These are phyloP conservation scores for Termitomyces titanicus DNA, from an alignment of 768 basidiomycete genomes.

Conservation along the genomic window DNA sequence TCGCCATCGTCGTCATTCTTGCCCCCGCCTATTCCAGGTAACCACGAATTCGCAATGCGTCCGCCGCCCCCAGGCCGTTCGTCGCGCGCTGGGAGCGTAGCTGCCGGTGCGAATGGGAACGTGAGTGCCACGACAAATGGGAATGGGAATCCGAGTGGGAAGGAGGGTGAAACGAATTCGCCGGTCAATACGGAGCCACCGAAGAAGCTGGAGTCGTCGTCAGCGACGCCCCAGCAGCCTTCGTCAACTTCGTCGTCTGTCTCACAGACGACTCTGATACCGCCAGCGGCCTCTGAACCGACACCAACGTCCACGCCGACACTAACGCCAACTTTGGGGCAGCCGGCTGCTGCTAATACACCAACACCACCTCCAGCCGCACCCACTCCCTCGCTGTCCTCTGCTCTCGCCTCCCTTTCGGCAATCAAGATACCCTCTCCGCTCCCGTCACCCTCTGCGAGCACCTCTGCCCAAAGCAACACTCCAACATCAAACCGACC, in stretches of 20 bases:
- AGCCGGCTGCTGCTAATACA: not conserved
- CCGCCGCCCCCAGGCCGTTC: slow-evolving; percentile 30
- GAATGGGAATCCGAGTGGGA: not conserved
- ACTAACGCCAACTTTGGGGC: no score
- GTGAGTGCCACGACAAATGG: not conserved
- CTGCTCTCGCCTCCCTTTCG: not conserved
- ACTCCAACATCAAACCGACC: slow-evolving; percentile 18
- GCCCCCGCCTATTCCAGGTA: slow-evolving; percentile 61
- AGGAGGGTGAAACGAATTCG: not conserved
- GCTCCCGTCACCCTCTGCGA: not conserved
- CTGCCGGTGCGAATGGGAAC: slow-evolving; percentile 6
- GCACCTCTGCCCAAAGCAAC: slow-evolving; percentile 7
- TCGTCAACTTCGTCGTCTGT: not conserved
- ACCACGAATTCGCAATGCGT: slow-evolving; percentile 65
- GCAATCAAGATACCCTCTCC: slow-evolving; percentile 5
- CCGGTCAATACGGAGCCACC: not conserved
- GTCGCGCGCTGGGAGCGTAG: slow-evolving; percentile 4
- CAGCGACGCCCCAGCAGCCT: not conserved
- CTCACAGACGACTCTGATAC: not conserved
- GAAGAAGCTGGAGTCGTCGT: not conserved
- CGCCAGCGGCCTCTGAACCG: slow-evolving; percentile 2
- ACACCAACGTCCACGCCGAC: not conserved
- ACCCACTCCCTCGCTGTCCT: not conserved
- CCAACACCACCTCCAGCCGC: not conserved
- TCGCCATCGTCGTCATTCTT: slow-evolving; percentile 67